phyloP scores from a whole-genome alignment of 2,329 filamentous ascomycete genomes.

The Cadophora malorum region DNA sequence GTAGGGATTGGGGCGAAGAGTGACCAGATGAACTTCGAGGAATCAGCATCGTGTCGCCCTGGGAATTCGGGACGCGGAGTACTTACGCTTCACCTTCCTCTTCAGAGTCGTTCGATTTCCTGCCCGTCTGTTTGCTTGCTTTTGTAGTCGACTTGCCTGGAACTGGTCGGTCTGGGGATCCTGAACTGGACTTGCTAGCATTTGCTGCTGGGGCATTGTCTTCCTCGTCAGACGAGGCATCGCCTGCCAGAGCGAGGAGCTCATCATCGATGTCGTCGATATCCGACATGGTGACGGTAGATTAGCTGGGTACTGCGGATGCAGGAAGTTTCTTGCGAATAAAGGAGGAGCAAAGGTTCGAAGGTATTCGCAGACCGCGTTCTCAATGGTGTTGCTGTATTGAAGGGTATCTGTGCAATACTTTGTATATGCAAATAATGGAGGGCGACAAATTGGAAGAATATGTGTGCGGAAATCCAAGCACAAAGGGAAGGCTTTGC shows the following conservation, averaged over 20 bases:
- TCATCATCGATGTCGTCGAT: conserved; percentile 76
- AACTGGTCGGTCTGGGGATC: conserved; percentile 54
- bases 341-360: not conserved
- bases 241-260: conserved; percentile 89
- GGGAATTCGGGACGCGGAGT: not conserved
- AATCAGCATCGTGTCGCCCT: conserved; percentile 10
- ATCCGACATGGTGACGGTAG: conserved; percentile 68
- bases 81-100: conserved; percentile 86
- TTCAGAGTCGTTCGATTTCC: conserved; percentile 65
- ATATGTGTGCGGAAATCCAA: not conserved
- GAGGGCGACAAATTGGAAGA: not conserved
- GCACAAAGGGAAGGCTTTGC: conserved; percentile 14
- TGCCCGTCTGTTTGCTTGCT: conserved; percentile 56
- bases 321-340: not conserved
- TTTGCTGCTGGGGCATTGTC: conserved; percentile 54
- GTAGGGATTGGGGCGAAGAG: conserved; percentile 74
- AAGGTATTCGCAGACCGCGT: not conserved
- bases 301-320: conserved; percentile 1
- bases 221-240: conserved; percentile 65
- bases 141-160: conserved; percentile 50
- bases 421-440: conserved; percentile 12
- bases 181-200: conserved; percentile 60
- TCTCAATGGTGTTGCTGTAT: conserved; percentile 1
- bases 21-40: conserved; percentile 69
- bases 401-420: not conserved